Percentiles rank a stretch among this genome's conserved stretches.
These are phyloP conservation scores for Globisporangium barbulae DNA, from an alignment of 352 stramenopile species.

Conservation along the genomic window DNA sequence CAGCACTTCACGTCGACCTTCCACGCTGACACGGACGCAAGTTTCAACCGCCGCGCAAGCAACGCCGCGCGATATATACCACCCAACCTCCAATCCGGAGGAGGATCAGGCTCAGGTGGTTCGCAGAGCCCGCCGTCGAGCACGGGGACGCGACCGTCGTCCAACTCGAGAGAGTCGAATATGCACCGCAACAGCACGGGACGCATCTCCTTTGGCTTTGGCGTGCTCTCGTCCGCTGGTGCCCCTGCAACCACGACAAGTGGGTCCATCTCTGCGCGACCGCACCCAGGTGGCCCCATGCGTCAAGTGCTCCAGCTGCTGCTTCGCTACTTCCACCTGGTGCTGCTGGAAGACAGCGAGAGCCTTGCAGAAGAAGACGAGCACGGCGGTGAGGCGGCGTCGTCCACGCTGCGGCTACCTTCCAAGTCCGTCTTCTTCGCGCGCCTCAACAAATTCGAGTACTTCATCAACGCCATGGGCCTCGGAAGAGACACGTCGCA, in stretches of 20 bases:
- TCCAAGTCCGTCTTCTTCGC: conserved; percentile 66
- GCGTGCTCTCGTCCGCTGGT: conserved; percentile 37
- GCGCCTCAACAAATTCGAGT: conserved; percentile 81
- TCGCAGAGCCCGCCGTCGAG: conserved; percentile 44
- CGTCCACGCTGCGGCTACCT: conserved; percentile 37
- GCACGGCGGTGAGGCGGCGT: conserved; percentile 18
- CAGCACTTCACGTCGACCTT: conserved; percentile 77
- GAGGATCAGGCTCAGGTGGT: conserved; percentile 21
- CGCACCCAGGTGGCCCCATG: conserved; percentile 78
- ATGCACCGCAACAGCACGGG: conserved; percentile 14
- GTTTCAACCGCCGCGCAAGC: conserved; percentile 63
- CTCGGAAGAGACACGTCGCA: conserved; percentile 66
- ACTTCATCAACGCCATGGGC: conserved; percentile 81
- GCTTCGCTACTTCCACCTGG: conserved; percentile 68
- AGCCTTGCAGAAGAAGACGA: conserved; percentile 21
- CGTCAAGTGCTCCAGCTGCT: conserved; percentile 77
- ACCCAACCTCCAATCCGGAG: conserved; percentile 19
- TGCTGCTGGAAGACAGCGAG: conserved; percentile 54
- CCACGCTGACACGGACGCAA: conserved; percentile 68
- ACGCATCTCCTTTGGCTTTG: conserved; percentile 27
- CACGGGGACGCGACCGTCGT: conserved; percentile 12
- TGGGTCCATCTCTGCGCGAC: conserved; percentile 51
- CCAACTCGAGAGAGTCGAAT: conserved; percentile 10
- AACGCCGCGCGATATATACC: conserved; percentile 28
- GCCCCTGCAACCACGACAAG: conserved; percentile 16